Evolutionary conservation across 352 stramenopile genomes (phyloP), one percentile per base, ranked within the genome.

Genomic region (Phytophthora capsici): DNA sequence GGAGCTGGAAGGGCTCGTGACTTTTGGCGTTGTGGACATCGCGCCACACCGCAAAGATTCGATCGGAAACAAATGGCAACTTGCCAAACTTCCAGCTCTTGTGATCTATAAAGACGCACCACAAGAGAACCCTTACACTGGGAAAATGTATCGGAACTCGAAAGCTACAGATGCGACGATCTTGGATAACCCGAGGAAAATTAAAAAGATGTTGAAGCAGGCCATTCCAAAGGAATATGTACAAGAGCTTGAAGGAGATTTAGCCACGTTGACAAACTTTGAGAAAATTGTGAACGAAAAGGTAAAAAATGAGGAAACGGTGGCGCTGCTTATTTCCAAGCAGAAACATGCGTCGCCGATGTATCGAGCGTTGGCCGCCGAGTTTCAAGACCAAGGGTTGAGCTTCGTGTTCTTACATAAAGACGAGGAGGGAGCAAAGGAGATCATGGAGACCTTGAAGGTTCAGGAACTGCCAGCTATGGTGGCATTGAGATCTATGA

Each of bases 91-190:
- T 1, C 86, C 86, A 2, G 78, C 77, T 20, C 56, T 94, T 7
- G 56, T 91, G 3, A 34, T 90, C 20, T 91, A 88, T 66, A 81
- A 74, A 45, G 84, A 88, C 26, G 59, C 56, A 20, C 86, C 86
- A 0, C 81, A 90, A 26, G 63, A 78, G 69, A 94, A 94, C 51
- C 86, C 86, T 7, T 94, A 94, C 64, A 91, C 84, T 16, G 73
- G 77, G 14, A 78, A 80, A 46, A 48, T 77, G 52, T 94, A 93
- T 50, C 73, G 86, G 41, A 72, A 86, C 34, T 62, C 83, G 12
- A 61, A 69, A 38, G 36, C 77, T 14, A 52, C 52, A 19, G 69
- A 84, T 14, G 57, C 74, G 1, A 28, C 54, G 8, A 48, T 88
- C 43, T 63, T 89, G 17, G 53, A 85, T 13, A 68, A 88, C 22